Conservation (phyloP, 257 asterid genomes). For the Scutellaria minor region DNA sequence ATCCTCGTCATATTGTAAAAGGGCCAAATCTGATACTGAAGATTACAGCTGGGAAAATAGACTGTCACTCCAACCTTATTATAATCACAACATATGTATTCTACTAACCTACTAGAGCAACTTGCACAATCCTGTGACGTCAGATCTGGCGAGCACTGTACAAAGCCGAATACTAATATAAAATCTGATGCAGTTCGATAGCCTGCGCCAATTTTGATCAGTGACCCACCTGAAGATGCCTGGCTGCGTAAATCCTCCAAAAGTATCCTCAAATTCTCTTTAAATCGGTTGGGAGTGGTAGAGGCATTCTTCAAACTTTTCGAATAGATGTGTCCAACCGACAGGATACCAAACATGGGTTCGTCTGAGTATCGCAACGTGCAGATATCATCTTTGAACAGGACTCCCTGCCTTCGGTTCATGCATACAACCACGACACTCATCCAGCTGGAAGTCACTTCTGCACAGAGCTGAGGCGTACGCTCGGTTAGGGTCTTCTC, state of each 20-base stretch:
- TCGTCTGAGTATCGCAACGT: constrained; percentile 25
- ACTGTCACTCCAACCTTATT: not conserved
- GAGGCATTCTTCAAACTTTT: accelerated
- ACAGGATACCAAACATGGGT: not conserved
- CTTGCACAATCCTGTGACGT: not conserved
- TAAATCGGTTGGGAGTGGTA: not conserved
- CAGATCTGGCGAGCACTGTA: constrained; percentile 35
- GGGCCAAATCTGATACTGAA: not conserved
- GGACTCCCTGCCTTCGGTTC: constrained; percentile 15
- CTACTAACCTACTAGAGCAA: not conserved
- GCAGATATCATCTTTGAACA: constrained; percentile 1
- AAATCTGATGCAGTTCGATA: not conserved
- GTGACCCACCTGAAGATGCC: constrained; percentile 19
- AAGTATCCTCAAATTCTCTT: not conserved
- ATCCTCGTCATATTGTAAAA: constrained; percentile 29
- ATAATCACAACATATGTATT: not conserved
- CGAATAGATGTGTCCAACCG: no score
- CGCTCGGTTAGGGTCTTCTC: not conserved
- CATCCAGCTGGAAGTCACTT: constrained; percentile 6
- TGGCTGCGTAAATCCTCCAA: not conserved
- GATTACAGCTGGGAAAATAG: constrained; percentile 15
- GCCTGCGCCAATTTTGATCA: constrained; percentile 24
- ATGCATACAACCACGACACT: constrained; percentile 29
- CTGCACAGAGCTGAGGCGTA: constrained; percentile 35
- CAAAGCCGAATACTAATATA: not conserved